Conservation (phyloP, 23 red algal species). For the Agarophyton chilense region DNA sequence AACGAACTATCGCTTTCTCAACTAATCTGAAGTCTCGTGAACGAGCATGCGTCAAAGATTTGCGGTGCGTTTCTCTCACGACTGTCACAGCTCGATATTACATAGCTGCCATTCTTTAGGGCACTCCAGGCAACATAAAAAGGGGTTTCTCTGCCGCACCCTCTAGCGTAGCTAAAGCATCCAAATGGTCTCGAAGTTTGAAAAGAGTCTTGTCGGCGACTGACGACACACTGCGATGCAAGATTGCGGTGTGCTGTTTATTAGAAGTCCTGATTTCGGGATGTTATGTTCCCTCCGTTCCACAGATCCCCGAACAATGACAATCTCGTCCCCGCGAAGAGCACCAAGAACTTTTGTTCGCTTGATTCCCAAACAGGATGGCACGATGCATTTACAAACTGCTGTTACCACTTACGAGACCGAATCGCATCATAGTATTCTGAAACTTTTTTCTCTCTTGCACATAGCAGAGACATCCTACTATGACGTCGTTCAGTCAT, state of each 20-base stretch:
- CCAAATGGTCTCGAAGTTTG: background rate
- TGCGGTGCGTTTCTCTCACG: too few species aligned
- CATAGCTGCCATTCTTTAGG: too few species aligned
- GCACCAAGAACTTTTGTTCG: slow-evolving; percentile 72
- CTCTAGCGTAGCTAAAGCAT: too few species aligned
- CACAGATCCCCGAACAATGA: background rate
- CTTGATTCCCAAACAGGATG: slow-evolving; percentile 2
- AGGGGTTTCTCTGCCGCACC: too few species aligned
- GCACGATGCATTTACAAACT: slow-evolving; percentile 48
- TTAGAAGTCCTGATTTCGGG: background rate
- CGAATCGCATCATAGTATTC: background rate
- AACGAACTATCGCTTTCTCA: too few species aligned
- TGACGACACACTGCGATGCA: background rate
- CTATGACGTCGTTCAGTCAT: slow-evolving; percentile 38
- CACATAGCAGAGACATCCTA: slow-evolving; percentile 57
- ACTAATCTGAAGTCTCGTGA: too few species aligned
- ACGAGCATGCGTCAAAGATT: too few species aligned
- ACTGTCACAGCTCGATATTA: too few species aligned
- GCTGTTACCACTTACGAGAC: slow-evolving; percentile 47
- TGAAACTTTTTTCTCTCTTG: slow-evolving; percentile 37
- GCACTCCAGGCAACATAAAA: too few species aligned
- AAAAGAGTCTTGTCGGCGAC: background rate
- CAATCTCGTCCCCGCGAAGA: slow-evolving; percentile 1
- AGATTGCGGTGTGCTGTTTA: background rate
- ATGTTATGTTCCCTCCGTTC: background rate